Conservation (phyloP, 2,329 filamentous ascomycete species). For the Ceratocystis albifundus region DNA sequence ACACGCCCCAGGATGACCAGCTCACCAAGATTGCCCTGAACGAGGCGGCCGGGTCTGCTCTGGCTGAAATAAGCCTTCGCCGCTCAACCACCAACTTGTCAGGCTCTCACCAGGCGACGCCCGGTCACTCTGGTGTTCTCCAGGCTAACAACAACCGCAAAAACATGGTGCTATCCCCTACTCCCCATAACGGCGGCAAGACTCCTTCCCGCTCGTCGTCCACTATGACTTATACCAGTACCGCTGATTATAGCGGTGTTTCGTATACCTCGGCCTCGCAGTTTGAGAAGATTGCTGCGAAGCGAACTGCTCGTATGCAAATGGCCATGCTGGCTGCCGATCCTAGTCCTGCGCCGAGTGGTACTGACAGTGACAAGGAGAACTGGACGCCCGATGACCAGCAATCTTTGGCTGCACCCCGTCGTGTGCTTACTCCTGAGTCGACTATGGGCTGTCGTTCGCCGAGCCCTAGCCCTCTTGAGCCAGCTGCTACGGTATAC, state of each 20-base stretch:
- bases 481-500: too few species aligned
- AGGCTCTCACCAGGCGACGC: constrained; percentile 14
- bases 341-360: constrained; percentile 17
- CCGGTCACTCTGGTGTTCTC: constrained; percentile 1
- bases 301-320: background rate
- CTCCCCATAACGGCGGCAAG: constrained; percentile 29
- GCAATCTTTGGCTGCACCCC: constrained; percentile 30
- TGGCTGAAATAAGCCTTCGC: constrained; percentile 70
- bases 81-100: constrained; percentile 47
- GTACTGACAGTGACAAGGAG: constrained; percentile 61
- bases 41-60: constrained; percentile 66
- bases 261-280: constrained; percentile 30
- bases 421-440: constrained; percentile 28
- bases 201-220: constrained; percentile 16
- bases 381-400: constrained; percentile 59
- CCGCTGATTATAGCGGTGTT: constrained; percentile 29
- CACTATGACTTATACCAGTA: constrained; percentile 22
- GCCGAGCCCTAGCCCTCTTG: constrained; percentile 28
- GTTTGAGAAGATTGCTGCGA: constrained; percentile 44
- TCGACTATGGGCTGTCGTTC: constrained; percentile 31
- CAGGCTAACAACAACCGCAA: constrained; percentile 16
- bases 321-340: constrained; percentile 15
- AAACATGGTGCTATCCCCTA: constrained; percentile 18
- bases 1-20: constrained; percentile 53
- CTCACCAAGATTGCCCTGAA: constrained; percentile 71